A percentile compares a stretch with the other conserved stretches of the same genome.
Evolutionary conservation across 768 basidiomycete species (phyloP).

Genomic region (Lactifluus piperatus): DNA sequence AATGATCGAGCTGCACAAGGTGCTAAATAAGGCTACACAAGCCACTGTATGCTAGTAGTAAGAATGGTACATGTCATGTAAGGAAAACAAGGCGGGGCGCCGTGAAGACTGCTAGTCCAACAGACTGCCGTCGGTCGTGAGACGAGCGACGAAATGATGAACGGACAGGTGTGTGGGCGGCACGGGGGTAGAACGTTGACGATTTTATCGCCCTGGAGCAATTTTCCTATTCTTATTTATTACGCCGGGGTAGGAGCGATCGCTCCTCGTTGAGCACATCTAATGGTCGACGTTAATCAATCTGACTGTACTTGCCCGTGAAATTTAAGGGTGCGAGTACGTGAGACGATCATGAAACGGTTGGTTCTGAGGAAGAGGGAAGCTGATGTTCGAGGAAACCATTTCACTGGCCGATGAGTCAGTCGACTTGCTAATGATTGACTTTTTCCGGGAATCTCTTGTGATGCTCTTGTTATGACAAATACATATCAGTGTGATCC

Average conservation of each 20-base stretch:
- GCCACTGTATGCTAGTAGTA: too few relatives aligned
- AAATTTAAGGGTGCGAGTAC: background rate
- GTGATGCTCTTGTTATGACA: slow-evolving; percentile 13
- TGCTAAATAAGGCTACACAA: too few relatives aligned
- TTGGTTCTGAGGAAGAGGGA: slow-evolving; percentile 8
- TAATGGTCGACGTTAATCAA: background rate
- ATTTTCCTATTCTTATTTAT: background rate
- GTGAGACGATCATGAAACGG: slow-evolving; percentile 1
- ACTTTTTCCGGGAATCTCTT: too few relatives aligned
- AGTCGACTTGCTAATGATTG: slow-evolving; percentile 11
- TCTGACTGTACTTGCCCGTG: background rate
- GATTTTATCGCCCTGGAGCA: background rate
- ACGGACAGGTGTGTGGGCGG: slow-evolving; percentile 3
- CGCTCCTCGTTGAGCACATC: background rate
- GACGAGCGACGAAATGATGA: background rate
- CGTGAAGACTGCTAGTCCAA: too few relatives aligned
- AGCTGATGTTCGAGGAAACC: slow-evolving; percentile 12
- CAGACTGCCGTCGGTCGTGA: background rate
- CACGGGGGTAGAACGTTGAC: slow-evolving; percentile 18
- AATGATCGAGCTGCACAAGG: too few relatives aligned
- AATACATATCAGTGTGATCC: slow-evolving; percentile 11
- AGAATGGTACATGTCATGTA: too few relatives aligned
- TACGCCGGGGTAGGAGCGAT: background rate
- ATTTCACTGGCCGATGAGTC: slow-evolving; percentile 12
- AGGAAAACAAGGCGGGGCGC: too few relatives aligned